Evolutionary conservation across 75 land plant species (phyloP).

Genomic region (Pinus tabuliformis): DNA sequence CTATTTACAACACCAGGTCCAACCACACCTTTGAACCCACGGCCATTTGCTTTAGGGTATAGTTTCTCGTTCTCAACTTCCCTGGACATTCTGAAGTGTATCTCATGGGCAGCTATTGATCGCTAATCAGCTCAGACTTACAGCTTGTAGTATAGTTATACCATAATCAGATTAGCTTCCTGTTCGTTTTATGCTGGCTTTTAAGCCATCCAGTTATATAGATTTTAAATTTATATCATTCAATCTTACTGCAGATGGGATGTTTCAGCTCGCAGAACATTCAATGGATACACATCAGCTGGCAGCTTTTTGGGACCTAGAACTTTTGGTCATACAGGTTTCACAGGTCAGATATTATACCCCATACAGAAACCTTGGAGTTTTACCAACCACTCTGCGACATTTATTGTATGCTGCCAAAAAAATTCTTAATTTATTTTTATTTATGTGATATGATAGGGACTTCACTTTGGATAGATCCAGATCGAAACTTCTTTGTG

Average conservation of each 20-base stretch:
- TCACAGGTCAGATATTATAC: slow-evolving; percentile 9
- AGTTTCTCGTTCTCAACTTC: background rate
- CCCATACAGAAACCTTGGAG: no score
- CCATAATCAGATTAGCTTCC: no score
- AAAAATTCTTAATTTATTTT: no score
- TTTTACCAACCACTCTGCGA: no score
- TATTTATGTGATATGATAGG: slow-evolving; percentile 1
- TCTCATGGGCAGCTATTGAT: no score
- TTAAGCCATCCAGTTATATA: no score
- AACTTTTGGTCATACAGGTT: slow-evolving; percentile 23
- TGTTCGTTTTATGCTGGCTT: no score
- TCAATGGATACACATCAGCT: slow-evolving; percentile 18
- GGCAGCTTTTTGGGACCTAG: slow-evolving; percentile 17
- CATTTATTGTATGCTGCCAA: no score
- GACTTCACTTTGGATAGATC: slow-evolving; percentile 26
- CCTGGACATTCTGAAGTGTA: background rate
- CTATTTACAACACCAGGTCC: slow-evolving; percentile 21
- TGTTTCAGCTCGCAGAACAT: slow-evolving; percentile 18
- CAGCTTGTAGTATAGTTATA: no score
- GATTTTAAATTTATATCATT: no score
- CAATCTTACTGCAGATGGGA: slow-evolving; percentile 12
- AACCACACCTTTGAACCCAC: slow-evolving; percentile 12
- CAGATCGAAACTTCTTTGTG: slow-evolving; percentile 25
- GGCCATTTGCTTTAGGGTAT: slow-evolving; percentile 24
- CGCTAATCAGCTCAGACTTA: no score